Evolutionary conservation across 371 early-diverging fungal genomes (phyloP).

Genomic region (Mortierella sp.): DNA sequence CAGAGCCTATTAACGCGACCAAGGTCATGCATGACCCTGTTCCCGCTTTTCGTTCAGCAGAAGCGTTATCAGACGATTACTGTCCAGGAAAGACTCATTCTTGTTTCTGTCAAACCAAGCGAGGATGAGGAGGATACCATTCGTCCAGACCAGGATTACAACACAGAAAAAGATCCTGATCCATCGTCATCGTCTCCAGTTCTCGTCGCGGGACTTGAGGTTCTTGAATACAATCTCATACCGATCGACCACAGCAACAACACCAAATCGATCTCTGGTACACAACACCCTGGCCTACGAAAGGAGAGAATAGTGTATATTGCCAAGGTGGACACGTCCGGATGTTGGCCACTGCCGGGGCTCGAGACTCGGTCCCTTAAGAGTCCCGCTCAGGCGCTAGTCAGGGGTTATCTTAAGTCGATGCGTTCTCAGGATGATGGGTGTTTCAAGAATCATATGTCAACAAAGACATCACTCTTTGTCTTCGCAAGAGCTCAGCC

Average conservation of each 20-base stretch:
- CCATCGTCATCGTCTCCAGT: neutral
- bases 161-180: too few species aligned
- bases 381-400: slow-evolving; percentile 53
- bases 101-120: slow-evolving; percentile 13
- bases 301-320: slow-evolving; percentile 59
- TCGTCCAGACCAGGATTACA: neutral
- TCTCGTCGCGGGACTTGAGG: slow-evolving; percentile 43
- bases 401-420: slow-evolving; percentile 61
- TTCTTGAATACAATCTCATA: slow-evolving; percentile 37
- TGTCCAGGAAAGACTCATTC: slow-evolving; percentile 39
- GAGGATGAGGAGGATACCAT: slow-evolving; percentile 4
- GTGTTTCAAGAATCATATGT: too few species aligned
- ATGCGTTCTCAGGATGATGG: slow-evolving; percentile 27
- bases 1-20: slow-evolving; percentile 39
- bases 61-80: slow-evolving; percentile 18
- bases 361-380: slow-evolving; percentile 24
- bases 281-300: neutral
- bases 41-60: slow-evolving; percentile 26
- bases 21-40: slow-evolving; percentile 16
- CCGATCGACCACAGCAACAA: slow-evolving; percentile 5
- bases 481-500: slow-evolving; percentile 90
- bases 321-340: slow-evolving; percentile 74
- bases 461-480: slow-evolving; percentile 58
- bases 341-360: slow-evolving; percentile 47
- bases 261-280: neutral